Conservation (phyloP, 257 asterid species). For the Rhazya stricta region DNA sequence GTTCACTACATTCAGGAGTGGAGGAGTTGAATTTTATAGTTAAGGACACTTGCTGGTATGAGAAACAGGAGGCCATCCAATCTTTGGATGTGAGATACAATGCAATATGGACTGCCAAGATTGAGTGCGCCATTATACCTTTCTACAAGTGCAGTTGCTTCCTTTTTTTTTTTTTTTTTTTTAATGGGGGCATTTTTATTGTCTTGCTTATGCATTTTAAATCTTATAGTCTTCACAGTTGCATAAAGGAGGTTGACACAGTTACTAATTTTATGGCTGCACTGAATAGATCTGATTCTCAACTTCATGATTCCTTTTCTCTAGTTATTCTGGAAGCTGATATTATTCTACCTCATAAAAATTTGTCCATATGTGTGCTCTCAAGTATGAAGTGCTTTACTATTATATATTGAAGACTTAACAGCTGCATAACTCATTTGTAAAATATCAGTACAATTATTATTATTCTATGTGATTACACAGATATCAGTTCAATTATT, state of each 20-base stretch:
- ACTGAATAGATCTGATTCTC: not conserved
- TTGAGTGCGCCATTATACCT: slow-evolving; percentile 54
- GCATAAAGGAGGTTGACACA: not conserved
- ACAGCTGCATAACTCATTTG: slow-evolving; percentile 4
- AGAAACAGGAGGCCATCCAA: slow-evolving; percentile 67
- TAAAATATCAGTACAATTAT: not conserved
- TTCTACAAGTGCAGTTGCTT: slow-evolving; percentile 12
- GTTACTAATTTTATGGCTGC: not conserved
- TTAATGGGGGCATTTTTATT: not conserved
- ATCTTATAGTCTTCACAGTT: not conserved
- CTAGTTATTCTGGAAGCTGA: not conserved
- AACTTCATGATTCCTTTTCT: not conserved
- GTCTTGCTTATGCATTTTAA: not conserved
- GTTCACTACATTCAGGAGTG: slow-evolving; percentile 34
- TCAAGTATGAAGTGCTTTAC: not conserved
- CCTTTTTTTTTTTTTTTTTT: slow-evolving; percentile 2
- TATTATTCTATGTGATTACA: no score
- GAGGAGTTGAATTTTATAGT: slow-evolving; percentile 55
- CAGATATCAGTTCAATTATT: not conserved
- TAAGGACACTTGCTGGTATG: slow-evolving; percentile 56
- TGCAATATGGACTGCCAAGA: slow-evolving; percentile 52
- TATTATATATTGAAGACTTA: not conserved
- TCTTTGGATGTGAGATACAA: slow-evolving; percentile 65
- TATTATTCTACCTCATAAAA: not conserved
- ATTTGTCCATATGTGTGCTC: not conserved